Conservation (phyloP, 2,329 filamentous ascomycete species). For the Monilinia polystroma region DNA sequence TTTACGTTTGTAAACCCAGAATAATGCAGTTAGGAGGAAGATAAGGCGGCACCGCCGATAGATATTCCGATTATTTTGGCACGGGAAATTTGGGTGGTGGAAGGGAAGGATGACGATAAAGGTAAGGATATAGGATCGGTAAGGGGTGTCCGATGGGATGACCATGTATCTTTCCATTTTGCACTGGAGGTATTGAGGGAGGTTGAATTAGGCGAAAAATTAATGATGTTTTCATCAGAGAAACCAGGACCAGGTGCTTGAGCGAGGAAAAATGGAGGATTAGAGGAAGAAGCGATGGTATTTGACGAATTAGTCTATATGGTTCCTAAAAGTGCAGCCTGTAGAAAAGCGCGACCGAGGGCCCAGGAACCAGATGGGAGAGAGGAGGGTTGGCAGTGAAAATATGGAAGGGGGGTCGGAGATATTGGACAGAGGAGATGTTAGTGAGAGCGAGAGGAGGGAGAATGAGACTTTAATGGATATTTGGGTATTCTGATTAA, state of each 20-base stretch:
- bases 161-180: background rate
- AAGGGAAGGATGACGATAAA: too few relatives aligned
- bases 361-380: constrained; percentile 12
- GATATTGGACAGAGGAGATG: background rate
- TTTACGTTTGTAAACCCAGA: too few relatives aligned
- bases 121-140: too few relatives aligned
- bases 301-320: background rate
- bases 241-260: constrained; percentile 11
- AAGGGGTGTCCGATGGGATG: too few relatives aligned
- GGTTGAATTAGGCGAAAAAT: too few relatives aligned
- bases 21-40: too few relatives aligned
- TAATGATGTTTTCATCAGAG: background rate
- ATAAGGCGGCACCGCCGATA: too few relatives aligned
- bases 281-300: background rate
- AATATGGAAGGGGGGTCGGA: constrained; percentile 25
- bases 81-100: too few relatives aligned
- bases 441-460: constrained; percentile 7
- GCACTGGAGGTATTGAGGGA: background rate
- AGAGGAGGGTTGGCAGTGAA: constrained; percentile 28
- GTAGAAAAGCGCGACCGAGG: constrained; percentile 9
- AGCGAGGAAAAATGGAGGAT: constrained; percentile 6
- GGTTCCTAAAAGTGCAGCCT: constrained; percentile 8
- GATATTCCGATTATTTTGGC: too few relatives aligned
- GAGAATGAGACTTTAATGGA: constrained; percentile 13
- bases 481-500: background rate